Base-by-base conservation (phyloP, 179 eudicot species). In the Beta macrorhiza region DNA sequence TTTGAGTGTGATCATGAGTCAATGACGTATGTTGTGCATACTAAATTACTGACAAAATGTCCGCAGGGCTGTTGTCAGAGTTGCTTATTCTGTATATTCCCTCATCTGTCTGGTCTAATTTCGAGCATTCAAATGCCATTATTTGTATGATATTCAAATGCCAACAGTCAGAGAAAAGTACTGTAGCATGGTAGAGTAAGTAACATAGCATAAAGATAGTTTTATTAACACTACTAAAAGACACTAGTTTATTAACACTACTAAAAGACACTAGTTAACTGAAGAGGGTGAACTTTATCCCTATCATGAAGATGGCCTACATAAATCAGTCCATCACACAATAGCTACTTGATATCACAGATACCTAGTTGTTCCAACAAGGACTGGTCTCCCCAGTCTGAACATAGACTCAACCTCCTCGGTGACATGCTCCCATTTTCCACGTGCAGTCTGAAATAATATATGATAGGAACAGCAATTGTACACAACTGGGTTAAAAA, bases 321-420 rank as follows among this genome's bases (percentile, higher is more conserved):
- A 29, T 68, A 75, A 44, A 57, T 58, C 67, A 68, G 53, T 49
- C 53, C 53, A 69, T 62, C 42, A 69, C 56, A 14, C 13, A 7
- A 69, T 47, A 55, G 47, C 64, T 71, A 45, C 6, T 55, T 59
- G 73, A 71, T 53, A 47, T 67, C 74, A 29, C 82, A 62, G 59
- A 81, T 72, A 97, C 99, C 99, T 97, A 29, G 99, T 97, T 37
- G 97, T 91, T 78, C 99, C 99, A 75, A 94, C 99, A 81, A 97
- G 87, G 82, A 97, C 99, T 70, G 99, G 99, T 51, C 98, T 93
- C 4, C 99, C 99, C 79, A 89, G 85, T 81, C 77, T 78, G 84
- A 93, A 97, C 98, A 94, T 94, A 78, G 81, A 80, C 83, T 89
- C 93, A 83, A 97, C 93, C 90, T 97, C 99, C 79, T 84, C 90